phyloP scores from a whole-genome alignment of 345 rosid species.

The Syzygium grande region DNA sequence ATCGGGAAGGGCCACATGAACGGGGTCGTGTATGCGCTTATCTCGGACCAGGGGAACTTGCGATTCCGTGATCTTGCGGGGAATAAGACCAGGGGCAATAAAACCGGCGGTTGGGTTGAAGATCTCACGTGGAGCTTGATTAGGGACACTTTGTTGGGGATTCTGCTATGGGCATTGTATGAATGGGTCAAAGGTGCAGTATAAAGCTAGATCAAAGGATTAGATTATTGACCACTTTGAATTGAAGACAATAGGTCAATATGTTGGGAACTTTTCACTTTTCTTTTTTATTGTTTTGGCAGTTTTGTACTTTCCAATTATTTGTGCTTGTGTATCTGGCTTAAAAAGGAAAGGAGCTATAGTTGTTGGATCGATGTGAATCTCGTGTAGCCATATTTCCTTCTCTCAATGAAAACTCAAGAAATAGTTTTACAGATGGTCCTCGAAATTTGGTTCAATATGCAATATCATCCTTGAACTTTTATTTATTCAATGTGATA shows the following conservation, averaged over 20 bases:
- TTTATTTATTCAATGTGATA: background rate
- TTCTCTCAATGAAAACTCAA: background rate
- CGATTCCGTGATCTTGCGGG: conserved; percentile 72
- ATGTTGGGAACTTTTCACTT: background rate
- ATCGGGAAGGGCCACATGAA: conserved; percentile 88
- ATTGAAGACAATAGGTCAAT: background rate
- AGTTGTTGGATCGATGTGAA: background rate
- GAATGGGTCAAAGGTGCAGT: background rate
- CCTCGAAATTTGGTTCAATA: background rate
- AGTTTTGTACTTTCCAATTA: background rate
- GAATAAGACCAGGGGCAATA: conserved; percentile 20
- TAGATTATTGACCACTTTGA: background rate
- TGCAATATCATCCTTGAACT: background rate
- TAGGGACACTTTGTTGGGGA: conserved; percentile 1
- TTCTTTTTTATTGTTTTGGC: background rate
- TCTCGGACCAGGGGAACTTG: conserved; percentile 65
- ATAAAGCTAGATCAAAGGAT: background rate
- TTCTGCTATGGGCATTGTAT: conserved; percentile 7
- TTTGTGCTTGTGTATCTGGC: background rate
- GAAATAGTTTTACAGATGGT: background rate
- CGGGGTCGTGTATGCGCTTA: conserved; percentile 67
- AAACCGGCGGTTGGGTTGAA: background rate
- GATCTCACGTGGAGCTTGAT: conserved; percentile 1
- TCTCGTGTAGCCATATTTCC: background rate
- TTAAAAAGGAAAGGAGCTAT: background rate